Base-by-base conservation (phyloP, 2,329 filamentous ascomycete species). In the Lasiodiplodia sp. region DNA sequence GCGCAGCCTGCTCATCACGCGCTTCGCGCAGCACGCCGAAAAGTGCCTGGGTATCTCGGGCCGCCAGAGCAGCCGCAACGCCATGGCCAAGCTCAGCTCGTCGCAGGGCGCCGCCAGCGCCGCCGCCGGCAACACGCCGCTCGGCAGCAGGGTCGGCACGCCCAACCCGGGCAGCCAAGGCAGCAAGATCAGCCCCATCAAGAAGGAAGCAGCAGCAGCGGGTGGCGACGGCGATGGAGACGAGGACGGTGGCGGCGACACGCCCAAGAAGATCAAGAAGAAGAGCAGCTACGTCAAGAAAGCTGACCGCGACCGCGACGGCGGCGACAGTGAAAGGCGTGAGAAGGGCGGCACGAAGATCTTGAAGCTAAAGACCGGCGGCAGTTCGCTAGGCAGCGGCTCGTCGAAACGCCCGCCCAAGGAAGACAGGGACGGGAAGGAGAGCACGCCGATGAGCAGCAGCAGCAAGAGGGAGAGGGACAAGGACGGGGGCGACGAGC, bases 11-110 rank as follows among this genome's bases (percentile, higher is more conserved):
- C 84, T 88, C 69, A 87, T 88, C 71, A 88, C 85, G 31, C 82
- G 87, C 58, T 87, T 89, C 64, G 87, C 87, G 18, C 86, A 88
- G 73, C 87, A 90, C 74, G 74, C 89, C 66, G 87, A 89, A 71
- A 86, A 88, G 70, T 90, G 87, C 71, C 80, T 90, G 71, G 87
- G 87, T 28, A 83, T 88, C 34, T 84, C 83, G 23, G 87, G 87
- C 1, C 79, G 87, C 14, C 83, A 84, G 71, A 83, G 82, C 67
- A 82, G 81, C 58, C 73, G 83, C 52, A 83, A 84, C 68, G 84
- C 84, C 38, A 83, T 84, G 80, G 83, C 82, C 2, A 83, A 83
- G 70, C 70, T 82, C 2, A 67, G 63, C 25, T 44, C 21, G 7
- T 57, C 56, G 10, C 65, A 67, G 23, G 63, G 63, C 44, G 73